Conservation (phyloP, 495 filamentous ascomycete genomes). For the Venustampulla echinocandica region DNA sequence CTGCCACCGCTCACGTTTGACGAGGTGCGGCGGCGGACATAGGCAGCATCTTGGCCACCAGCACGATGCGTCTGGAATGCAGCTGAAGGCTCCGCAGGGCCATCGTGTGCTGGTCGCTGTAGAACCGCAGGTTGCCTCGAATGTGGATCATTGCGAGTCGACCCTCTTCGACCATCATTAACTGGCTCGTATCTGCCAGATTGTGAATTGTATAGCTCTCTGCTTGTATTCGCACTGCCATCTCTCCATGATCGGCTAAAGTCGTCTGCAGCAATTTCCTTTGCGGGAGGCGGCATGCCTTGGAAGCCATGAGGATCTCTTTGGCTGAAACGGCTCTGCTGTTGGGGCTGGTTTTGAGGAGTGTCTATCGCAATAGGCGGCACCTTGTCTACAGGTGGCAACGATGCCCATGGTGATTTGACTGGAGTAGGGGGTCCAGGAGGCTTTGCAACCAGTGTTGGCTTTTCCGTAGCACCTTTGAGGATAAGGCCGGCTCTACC, state of each 20-base stretch:
- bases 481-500: conserved; percentile 47
- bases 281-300: conserved; percentile 39
- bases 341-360: conserved; percentile 17
- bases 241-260: conserved; percentile 86
- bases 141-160: conserved; percentile 56
- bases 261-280: conserved; percentile 90
- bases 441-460: conserved; percentile 70
- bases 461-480: conserved; percentile 63
- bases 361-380: conserved; percentile 55
- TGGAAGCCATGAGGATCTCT: conserved; percentile 32
- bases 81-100: conserved; percentile 81
- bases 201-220: conserved; percentile 87
- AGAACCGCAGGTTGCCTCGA: conserved; percentile 70
- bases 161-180: conserved; percentile 58
- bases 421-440: conserved; percentile 59
- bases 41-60: conserved; percentile 59
- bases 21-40: conserved; percentile 76
- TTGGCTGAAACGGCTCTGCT: conserved; percentile 22
- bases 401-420: conserved; percentile 84
- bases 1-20: conserved; percentile 93
- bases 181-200: conserved; percentile 93
- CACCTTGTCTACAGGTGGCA: conserved; percentile 76
- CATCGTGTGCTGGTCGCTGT: conserved; percentile 53
- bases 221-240: conserved; percentile 43
- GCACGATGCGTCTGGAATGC: conserved; percentile 80